Evolutionary conservation across 176 grass and related monocot species (phyloP), one percentile per base, ranked within the genome.

Genomic region (Carex parvula): DNA sequence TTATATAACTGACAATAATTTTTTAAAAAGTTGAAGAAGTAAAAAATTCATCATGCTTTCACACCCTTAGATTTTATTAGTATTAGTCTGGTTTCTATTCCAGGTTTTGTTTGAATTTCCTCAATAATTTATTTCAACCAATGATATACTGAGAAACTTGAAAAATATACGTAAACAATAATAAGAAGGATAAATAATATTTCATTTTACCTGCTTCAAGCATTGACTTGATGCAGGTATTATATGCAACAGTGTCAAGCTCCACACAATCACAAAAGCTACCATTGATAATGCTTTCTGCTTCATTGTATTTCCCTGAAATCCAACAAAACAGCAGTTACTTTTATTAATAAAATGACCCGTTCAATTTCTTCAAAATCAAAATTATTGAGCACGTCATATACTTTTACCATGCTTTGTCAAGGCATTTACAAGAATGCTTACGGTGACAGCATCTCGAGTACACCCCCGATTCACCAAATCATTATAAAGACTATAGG

Each of bases 171-270:
- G 5, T 30, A 32, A 76, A 54, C 72, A 55, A 76, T 76, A 54
- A 6, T 54, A 48, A 70, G 56, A 48, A 70, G 41, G 48, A 70
- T 6, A 37, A 86, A 57, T 83, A 63, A 55, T 78, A 81, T 76
- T 57, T 80, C 52, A 30, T 54, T 87, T 80, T 60, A 97, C 94
- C 95, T 90, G 95, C 89, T 32, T 98, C 89, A 20, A 98, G 91
- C 95, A 98, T 98, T 0, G 88, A 86, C 55, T 94, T 98, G 62
- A 98, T 94, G 78, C 76, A 98, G 60, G 95, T 98, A 76, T 98
- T 98, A 67, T 94, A 93, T 42, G 87, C 91, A 13, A 94, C 87
- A 64, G 95, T 98, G 70, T 98, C 95, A 3, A 98, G 89, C 66
- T 88, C 82, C 81, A 94, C 74, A 71, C 88, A 83, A 84, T 71